A percentile compares a stretch with the other conserved stretches of the same genome.
Conservation (phyloP, 352 stramenopile species). For the Pythium inflatum region DNA sequence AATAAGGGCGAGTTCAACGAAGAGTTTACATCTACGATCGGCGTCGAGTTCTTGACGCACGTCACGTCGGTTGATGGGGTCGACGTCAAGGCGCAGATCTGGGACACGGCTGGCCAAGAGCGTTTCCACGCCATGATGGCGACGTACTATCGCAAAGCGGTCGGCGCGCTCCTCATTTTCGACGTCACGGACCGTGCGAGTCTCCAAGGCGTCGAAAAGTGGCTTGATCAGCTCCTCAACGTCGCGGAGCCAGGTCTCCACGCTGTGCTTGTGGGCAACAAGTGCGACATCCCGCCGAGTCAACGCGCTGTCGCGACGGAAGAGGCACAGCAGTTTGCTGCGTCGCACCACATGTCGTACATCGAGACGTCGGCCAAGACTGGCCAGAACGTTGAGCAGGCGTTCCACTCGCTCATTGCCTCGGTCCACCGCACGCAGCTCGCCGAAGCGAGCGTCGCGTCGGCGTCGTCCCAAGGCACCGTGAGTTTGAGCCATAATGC, state of each 20-base stretch:
- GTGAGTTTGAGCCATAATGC: slow-evolving; percentile 43
- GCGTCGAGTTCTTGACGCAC: slow-evolving; percentile 89
- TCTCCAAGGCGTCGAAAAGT: slow-evolving; percentile 60
- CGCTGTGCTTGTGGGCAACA: slow-evolving; percentile 75
- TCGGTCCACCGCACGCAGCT: slow-evolving; percentile 56
- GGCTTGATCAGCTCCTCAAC: slow-evolving; percentile 77
- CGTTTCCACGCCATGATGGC: slow-evolving; percentile 90
- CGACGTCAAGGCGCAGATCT: slow-evolving; percentile 88
- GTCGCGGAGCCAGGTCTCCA: slow-evolving; percentile 73
- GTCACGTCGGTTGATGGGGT: slow-evolving; percentile 63
- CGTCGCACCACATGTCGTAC: slow-evolving; percentile 73
- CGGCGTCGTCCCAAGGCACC: slow-evolving; percentile 18
- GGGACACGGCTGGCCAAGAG: slow-evolving; percentile 87
- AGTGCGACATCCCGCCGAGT: slow-evolving; percentile 54
- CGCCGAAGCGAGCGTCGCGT: slow-evolving; percentile 32
- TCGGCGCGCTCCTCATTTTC: slow-evolving; percentile 79
- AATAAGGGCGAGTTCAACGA: slow-evolving; percentile 86
- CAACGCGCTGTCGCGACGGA: slow-evolving; percentile 56
- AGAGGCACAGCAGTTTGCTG: slow-evolving; percentile 71
- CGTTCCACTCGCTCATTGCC: slow-evolving; percentile 62
- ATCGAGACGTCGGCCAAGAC: slow-evolving; percentile 85
- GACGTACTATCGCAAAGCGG: slow-evolving; percentile 87
- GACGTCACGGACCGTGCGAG: slow-evolving; percentile 65
- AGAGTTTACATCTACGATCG: slow-evolving; percentile 85
- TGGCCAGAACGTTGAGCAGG: slow-evolving; percentile 60